Percentiles rank a stretch among this genome's conserved stretches.
phyloP scores from a whole-genome alignment of 139 green algal species.

The Chlamydomonas schloesseri region DNA sequence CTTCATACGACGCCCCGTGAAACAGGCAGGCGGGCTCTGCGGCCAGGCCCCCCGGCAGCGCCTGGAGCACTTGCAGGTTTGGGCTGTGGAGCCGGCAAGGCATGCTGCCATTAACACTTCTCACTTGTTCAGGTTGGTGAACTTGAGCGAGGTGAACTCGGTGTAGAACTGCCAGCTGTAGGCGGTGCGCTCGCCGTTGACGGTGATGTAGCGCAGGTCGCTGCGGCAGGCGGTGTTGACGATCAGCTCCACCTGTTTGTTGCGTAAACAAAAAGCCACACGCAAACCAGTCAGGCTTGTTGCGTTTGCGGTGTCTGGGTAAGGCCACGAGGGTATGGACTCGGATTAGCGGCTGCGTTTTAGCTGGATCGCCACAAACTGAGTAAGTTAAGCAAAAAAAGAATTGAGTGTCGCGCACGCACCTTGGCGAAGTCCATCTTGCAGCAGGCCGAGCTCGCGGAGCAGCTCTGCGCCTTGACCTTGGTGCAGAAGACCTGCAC shows the following conservation, averaged over 20 bases:
- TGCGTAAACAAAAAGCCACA: background rate
- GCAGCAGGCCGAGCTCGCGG: background rate
- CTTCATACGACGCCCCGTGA: no score
- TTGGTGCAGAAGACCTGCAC: background rate
- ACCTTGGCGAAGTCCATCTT: conserved; percentile 26
- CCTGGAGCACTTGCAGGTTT: no score
- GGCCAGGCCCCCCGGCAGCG: no score
- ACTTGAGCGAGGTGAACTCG: conserved; percentile 7
- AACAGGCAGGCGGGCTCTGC: no score
- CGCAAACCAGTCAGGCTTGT: no score
- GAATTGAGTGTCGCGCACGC: no score
- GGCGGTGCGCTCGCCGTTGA: background rate
- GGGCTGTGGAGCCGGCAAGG: no score
- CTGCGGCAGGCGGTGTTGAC: conserved; percentile 3
- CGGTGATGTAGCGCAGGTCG: background rate
- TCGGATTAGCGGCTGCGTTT: no score
- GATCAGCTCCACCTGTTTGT: conserved; percentile 15
- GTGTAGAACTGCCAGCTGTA: conserved; percentile 13
- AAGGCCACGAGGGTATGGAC: background rate
- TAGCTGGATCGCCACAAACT: no score
- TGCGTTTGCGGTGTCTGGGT: background rate
- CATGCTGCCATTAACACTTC: no score
- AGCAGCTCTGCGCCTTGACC: background rate
- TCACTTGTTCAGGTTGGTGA: conserved; percentile 4
- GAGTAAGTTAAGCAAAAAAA: no score